phyloP scores from a whole-genome alignment of 805 yeast species.

The Ogataea siamensis region DNA sequence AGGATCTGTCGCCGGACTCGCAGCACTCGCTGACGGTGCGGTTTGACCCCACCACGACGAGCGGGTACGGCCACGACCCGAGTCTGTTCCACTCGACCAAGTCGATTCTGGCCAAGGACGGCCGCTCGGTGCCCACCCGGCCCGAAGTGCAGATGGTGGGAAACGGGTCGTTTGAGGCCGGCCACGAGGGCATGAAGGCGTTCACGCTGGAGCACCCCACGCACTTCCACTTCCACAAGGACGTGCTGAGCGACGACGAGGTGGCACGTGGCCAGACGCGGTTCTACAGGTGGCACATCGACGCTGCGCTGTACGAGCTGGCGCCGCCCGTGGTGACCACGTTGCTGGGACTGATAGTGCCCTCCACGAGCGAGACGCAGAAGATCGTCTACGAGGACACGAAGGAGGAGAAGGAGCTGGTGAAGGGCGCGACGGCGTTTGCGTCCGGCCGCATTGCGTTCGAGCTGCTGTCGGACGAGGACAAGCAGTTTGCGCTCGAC shows the following conservation, averaged over 20 bases:
- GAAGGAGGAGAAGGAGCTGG: conserved; percentile 60
- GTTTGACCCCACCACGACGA: conserved; percentile 70
- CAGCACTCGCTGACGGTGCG: conserved; percentile 75
- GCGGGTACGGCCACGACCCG: conserved; percentile 77
- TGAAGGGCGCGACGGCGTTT: conserved; percentile 88
- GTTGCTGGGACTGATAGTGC: conserved; percentile 77
- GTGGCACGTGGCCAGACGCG: conserved; percentile 65
- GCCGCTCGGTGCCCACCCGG: conserved; percentile 71
- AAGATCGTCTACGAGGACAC: conserved; percentile 65
- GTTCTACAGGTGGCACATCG: conserved; percentile 93
- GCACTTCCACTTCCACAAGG: conserved; percentile 76
- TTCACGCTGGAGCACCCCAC: conserved; percentile 72
- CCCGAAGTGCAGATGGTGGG: conserved; percentile 93
- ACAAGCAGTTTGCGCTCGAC: conserved; percentile 67
- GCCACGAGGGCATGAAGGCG: conserved; percentile 47
- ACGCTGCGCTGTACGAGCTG: conserved; percentile 81
- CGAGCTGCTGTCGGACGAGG: conserved; percentile 61
- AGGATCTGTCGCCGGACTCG: conserved; percentile 64
- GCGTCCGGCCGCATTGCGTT: conserved; percentile 83
- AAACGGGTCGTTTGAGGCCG: conserved; percentile 62
- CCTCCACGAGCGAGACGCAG: conserved; percentile 62
- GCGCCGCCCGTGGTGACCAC: conserved; percentile 88
- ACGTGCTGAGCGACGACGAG: conserved; percentile 60
- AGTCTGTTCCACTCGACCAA: conserved; percentile 65
- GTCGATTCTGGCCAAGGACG: conserved; percentile 77